Evolutionary conservation across 805 yeast species (phyloP).

Genomic region (Priceomyces castillae): DNA sequence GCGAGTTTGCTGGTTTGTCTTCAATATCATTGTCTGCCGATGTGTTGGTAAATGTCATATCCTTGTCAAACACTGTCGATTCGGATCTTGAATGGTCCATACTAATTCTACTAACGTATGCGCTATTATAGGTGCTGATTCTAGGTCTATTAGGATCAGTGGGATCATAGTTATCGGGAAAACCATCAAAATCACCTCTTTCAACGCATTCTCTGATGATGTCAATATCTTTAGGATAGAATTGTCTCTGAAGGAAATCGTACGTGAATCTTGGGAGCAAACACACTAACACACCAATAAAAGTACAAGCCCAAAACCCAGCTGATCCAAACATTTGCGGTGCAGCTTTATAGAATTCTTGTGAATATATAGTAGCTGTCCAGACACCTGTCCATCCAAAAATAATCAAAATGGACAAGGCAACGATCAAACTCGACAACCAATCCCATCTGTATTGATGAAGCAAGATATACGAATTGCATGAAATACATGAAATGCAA

Average conservation of each 20-base stretch:
- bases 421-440: constrained; percentile 55
- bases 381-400: constrained; percentile 81
- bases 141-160: constrained; percentile 68
- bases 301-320: constrained; percentile 64
- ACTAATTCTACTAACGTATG: constrained; percentile 19
- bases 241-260: constrained; percentile 53
- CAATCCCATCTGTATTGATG: constrained; percentile 84
- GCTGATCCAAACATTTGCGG: constrained; percentile 60
- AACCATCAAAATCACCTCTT: constrained; percentile 64
- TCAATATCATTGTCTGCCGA: background rate
- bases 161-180: constrained; percentile 71
- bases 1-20: background rate
- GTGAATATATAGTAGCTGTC: constrained; percentile 52
- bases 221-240: constrained; percentile 65
- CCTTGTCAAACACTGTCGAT: constrained; percentile 5
- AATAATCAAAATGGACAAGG: constrained; percentile 56
- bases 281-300: constrained; percentile 63
- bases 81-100: constrained; percentile 4
- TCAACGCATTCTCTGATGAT: constrained; percentile 69
- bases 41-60: constrained; percentile 3
- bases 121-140: constrained; percentile 42
- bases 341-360: constrained; percentile 66
- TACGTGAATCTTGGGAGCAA: constrained; percentile 64
- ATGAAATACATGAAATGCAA: constrained; percentile 61
- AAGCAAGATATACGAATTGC: constrained; percentile 61